phyloP scores from a whole-genome alignment of 495 filamentous ascomycete species.

The Immersiella caudata region DNA sequence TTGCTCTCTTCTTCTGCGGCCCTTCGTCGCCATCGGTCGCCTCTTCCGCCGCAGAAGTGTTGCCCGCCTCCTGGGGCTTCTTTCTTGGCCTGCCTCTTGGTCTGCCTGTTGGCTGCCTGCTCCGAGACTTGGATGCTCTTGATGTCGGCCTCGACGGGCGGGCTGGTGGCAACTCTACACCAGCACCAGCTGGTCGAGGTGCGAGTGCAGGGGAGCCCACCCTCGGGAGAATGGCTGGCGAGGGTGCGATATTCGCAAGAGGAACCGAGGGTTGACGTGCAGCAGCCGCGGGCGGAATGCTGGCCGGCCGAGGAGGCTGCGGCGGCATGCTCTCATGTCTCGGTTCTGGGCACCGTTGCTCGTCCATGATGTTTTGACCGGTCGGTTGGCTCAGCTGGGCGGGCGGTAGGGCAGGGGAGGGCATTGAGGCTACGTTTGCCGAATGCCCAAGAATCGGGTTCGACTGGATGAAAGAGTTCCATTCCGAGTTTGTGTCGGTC shows the following conservation, averaged over 20 bases:
- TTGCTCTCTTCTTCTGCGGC: conserved; percentile 71
- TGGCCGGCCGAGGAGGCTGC: conserved; percentile 27
- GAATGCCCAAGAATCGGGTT: conserved; percentile 42
- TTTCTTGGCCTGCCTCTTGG: conserved; percentile 54
- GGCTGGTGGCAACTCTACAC: conserved; percentile 15
- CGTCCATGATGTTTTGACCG: conserved; percentile 16
- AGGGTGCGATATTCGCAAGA: conserved; percentile 10
- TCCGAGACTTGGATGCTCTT: conserved; percentile 35
- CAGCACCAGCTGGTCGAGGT: conserved; percentile 19
- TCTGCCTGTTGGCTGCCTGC: conserved; percentile 43
- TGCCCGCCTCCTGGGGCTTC: conserved; percentile 48
- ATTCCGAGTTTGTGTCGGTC: conserved; percentile 49
- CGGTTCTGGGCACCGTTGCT: conserved; percentile 25
- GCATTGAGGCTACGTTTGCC: conserved; percentile 30
- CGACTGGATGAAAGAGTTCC: conserved; percentile 54
- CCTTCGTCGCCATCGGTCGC: conserved; percentile 68
- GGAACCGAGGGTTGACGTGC: conserved; percentile 17
- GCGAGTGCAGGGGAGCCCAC: conserved; percentile 23
- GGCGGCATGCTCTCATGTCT: conserved; percentile 27
- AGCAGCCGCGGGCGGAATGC: conserved; percentile 28
- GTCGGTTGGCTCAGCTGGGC: conserved; percentile 29
- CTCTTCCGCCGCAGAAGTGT: conserved; percentile 69
- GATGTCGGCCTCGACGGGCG: conserved; percentile 33
- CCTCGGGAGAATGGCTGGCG: conserved; percentile 21
- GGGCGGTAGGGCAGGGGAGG: conserved; percentile 36